Conservation (phyloP, 108 stramenopile genomes). For the Nitzschia sp. region DNA sequence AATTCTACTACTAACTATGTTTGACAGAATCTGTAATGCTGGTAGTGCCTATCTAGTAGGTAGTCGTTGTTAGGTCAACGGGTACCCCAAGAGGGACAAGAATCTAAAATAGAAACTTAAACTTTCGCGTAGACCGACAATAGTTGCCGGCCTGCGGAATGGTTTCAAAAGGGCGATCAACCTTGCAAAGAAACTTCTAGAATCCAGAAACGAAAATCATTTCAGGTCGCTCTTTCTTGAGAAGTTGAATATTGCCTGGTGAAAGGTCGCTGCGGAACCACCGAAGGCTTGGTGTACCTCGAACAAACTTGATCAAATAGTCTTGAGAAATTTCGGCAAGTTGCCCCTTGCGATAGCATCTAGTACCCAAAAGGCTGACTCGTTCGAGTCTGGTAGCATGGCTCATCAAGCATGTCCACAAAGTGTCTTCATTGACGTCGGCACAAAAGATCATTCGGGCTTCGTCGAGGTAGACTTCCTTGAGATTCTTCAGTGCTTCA, state of each 20-base stretch:
- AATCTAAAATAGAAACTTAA: too few relatives aligned
- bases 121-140: too few relatives aligned
- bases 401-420: slow-evolving; percentile 29
- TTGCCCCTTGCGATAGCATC: slow-evolving; percentile 24
- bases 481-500: slow-evolving; percentile 38
- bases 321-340: slow-evolving; percentile 29
- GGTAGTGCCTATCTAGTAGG: too few relatives aligned
- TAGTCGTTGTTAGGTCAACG: too few relatives aligned
- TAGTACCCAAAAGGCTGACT: slow-evolving; percentile 39
- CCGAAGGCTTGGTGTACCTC: slow-evolving; percentile 20
- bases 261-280: slow-evolving; percentile 53
- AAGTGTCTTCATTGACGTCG: slow-evolving; percentile 14
- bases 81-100: too few relatives aligned
- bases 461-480: slow-evolving; percentile 41
- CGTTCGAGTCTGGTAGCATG: slow-evolving; percentile 24
- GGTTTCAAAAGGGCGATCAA: too few relatives aligned
- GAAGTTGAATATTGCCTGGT: slow-evolving; percentile 31
- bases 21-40: too few relatives aligned
- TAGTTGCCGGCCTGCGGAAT: too few relatives aligned
- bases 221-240: slow-evolving; percentile 42
- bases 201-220: slow-evolving; percentile 23
- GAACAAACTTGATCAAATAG: slow-evolving; percentile 44
- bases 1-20: too few relatives aligned
- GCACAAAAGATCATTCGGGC: slow-evolving; percentile 22
- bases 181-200: too few relatives aligned